Evolutionary conservation across 148 eudicot genomes (phyloP).

Genomic region (Arbutus unedo): DNA sequence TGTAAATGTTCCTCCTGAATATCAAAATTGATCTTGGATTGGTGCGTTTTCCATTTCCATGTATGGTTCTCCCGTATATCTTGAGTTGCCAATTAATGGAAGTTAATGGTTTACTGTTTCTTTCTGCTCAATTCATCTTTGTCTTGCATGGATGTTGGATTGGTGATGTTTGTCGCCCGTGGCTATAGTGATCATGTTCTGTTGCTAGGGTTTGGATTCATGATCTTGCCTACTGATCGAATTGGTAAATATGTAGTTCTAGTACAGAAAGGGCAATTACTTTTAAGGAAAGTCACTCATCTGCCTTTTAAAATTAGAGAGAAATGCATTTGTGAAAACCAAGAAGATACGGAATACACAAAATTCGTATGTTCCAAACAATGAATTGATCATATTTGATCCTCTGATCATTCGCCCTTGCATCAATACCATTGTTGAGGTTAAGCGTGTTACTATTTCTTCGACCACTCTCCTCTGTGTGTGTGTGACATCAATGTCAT

Average conservation of each 20-base stretch:
- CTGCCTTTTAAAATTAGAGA: background rate
- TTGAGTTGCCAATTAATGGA: background rate
- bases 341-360: background rate
- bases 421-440: background rate
- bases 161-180: background rate
- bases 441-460: background rate
- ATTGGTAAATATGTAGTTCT: background rate
- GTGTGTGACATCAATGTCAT: background rate
- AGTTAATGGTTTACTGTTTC: background rate
- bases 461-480: background rate
- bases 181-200: background rate
- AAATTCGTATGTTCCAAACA: background rate
- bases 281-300: no score
- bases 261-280: background rate
- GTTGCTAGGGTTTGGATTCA: background rate
- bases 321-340: background rate
- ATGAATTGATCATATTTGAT: background rate
- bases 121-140: background rate
- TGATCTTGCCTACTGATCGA: background rate
- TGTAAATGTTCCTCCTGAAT: background rate
- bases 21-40: background rate
- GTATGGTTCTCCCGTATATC: background rate
- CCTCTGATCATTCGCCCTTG: background rate
- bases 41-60: background rate
- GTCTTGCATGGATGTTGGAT: background rate